Percentiles rank a stretch among this genome's conserved stretches.
Evolutionary conservation across 2,329 filamentous ascomycete species (phyloP).

Genomic region (Fusarium haematococcum): DNA sequence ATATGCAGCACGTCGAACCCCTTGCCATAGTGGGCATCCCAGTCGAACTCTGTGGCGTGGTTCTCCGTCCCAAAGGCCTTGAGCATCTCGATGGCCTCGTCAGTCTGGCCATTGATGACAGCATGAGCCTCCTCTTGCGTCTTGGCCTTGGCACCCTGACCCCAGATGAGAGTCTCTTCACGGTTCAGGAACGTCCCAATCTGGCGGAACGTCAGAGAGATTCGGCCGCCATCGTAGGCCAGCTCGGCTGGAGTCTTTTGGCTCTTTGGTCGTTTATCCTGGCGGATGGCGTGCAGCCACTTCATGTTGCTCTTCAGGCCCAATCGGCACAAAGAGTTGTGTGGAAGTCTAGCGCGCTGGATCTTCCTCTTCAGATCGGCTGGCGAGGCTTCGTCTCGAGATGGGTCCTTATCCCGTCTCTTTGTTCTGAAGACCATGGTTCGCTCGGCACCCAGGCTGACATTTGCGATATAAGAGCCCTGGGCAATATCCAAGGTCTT

Average conservation of each 20-base stretch:
- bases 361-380: conserved; percentile 58
- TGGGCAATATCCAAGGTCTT: conserved; percentile 93
- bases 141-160: conserved; percentile 86
- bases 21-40: conserved; percentile 78
- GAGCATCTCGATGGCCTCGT: conserved; percentile 76
- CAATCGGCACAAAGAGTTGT: conserved; percentile 90
- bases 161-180: conserved; percentile 81
- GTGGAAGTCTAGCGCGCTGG: conserved; percentile 80
- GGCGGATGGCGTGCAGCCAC: conserved; percentile 93
- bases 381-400: conserved; percentile 29
- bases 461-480: conserved; percentile 87
- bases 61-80: conserved; percentile 89
- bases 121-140: conserved; percentile 66
- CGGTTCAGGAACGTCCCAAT: conserved; percentile 87
- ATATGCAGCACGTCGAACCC: conserved; percentile 89
- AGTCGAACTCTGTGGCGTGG: conserved; percentile 76
- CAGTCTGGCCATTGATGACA: conserved; percentile 77
- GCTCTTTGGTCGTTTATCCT: conserved; percentile 78
- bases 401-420: conserved; percentile 62
- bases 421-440: conserved; percentile 93
- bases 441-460: conserved; percentile 91
- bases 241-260: conserved; percentile 79
- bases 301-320: conserved; percentile 83
- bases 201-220: conserved; percentile 89
- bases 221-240: conserved; percentile 80